Base-by-base conservation (phyloP, 352 stramenopile species). In the Globisporangium recalcitrans region DNA sequence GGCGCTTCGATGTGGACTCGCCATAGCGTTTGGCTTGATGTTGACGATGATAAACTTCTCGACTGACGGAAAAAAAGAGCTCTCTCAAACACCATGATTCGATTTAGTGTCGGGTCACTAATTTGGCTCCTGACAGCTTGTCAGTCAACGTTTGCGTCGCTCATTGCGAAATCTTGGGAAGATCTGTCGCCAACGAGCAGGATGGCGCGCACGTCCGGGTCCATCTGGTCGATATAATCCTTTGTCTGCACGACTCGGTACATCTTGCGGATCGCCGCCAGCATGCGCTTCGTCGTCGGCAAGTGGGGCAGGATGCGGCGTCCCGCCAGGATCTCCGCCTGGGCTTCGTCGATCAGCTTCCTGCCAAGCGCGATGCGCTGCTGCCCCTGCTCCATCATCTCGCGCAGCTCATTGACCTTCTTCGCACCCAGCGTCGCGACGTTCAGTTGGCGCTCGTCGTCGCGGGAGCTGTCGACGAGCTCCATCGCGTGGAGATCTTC, bases 181-280 rank as follows among this genome's bases (percentile, higher is more conserved):
- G 32, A 42, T 19, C 27, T 24, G 19, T 69, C 63, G 32, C 66
- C 62, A 4, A 34, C 44, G 1, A 72, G 55, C 52, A 84, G 22
- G 34, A 81, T 74, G 16, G 70, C 70, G 16, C 73, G 71, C 26
- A 86, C 38, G 54, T 86, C 74, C 4, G 71, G 73, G 31, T 71
- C 72, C 77, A 87, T 85, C 49, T 83, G 70, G 59, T 89, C 77
- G 42, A 89, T 89, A 63, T 82, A 81, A 31, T 89, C 77, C 53
- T 89, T 89, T 13, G 77, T 88, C 64, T 86, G 74, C 31, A 87
- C 79, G 14, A 87, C 63, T 31, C 78, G 77, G 71, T 87, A 81
- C 60, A 87, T 80, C 38, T 64, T 69, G 11, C 71, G 70, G 59
- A 89, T 77, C 26, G 77, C 70, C 7, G 67, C 52, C 51, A 85